Evolutionary conservation across 73 alveolate genomes (phyloP).

Genomic region (Symbiodinium natans): DNA sequence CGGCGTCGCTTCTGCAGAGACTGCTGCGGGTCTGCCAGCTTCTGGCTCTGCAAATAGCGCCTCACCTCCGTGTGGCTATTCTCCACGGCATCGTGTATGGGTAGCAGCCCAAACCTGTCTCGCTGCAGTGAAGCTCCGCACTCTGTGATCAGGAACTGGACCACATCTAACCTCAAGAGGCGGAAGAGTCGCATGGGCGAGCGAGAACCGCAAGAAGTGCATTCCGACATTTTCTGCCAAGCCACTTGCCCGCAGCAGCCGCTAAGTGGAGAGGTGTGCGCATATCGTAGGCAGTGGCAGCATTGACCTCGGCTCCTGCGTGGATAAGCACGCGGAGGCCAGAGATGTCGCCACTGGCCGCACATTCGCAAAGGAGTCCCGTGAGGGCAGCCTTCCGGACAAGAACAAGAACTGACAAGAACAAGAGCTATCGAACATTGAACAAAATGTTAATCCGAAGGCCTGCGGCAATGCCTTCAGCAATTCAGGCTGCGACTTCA

Average conservation of each 20-base stretch:
- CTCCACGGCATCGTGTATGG: slow-evolving; percentile 71
- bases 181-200: too few relatives aligned
- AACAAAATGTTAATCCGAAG: neutral
- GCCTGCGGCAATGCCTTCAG: slow-evolving; percentile 26
- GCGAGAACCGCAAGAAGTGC: too few relatives aligned
- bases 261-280: slow-evolving; percentile 86
- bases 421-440: neutral
- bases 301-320: slow-evolving; percentile 41
- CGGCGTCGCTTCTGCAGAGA: slow-evolving; percentile 10
- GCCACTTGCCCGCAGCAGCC: slow-evolving; percentile 63
- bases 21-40: slow-evolving; percentile 34
- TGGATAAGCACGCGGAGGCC: slow-evolving; percentile 62
- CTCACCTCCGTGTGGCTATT: slow-evolving; percentile 77
- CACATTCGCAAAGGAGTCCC: slow-evolving; percentile 61
- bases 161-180: neutral
- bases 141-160: slow-evolving; percentile 34
- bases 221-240: neutral
- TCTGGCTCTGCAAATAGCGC: slow-evolving; percentile 69
- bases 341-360: slow-evolving; percentile 62
- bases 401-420: neutral
- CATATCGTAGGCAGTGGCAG: slow-evolving; percentile 68
- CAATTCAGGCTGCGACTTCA: neutral
- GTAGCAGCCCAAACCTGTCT: slow-evolving; percentile 80
- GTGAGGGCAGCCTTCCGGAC: neutral
- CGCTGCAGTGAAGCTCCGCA: slow-evolving; percentile 54